phyloP scores from a whole-genome alignment of 2,329 filamentous ascomycete species.

The Diaporthe nobilis region DNA sequence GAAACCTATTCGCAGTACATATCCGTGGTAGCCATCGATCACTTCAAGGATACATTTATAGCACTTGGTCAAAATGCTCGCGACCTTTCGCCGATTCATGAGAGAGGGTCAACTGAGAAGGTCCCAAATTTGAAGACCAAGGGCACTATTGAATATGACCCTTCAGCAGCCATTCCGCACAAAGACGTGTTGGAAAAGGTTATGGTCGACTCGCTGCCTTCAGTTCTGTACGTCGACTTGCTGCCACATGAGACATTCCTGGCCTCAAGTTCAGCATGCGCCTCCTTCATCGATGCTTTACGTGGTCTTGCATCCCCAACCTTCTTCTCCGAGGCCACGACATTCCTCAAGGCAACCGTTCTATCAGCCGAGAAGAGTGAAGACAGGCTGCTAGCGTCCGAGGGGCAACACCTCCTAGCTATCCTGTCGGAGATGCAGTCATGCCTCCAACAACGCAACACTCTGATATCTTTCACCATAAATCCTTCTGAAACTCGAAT shows the following conservation, averaged over 20 bases:
- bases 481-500: background rate
- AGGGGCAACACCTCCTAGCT: background rate
- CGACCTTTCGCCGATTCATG: background rate
- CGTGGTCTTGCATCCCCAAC: background rate
- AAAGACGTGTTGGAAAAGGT: background rate
- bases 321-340: background rate
- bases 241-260: background rate
- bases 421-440: background rate
- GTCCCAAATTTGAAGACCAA: no score
- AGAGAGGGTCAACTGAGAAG: background rate
- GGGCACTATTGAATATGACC: no score
- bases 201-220: background rate
- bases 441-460: background rate
- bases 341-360: background rate
- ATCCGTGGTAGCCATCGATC: background rate
- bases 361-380: background rate
- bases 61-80: background rate
- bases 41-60: background rate
- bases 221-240: slow-evolving; percentile 4
- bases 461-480: background rate
- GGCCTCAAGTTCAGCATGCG: background rate
- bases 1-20: slow-evolving; percentile 8
- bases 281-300: background rate
- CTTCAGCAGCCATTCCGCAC: background rate
- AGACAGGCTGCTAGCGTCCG: background rate